A percentile compares a stretch with the other conserved stretches of the same genome.
phyloP scores from a whole-genome alignment of 2,329 filamentous ascomycete species.

The Trichoderma simmonsii region DNA sequence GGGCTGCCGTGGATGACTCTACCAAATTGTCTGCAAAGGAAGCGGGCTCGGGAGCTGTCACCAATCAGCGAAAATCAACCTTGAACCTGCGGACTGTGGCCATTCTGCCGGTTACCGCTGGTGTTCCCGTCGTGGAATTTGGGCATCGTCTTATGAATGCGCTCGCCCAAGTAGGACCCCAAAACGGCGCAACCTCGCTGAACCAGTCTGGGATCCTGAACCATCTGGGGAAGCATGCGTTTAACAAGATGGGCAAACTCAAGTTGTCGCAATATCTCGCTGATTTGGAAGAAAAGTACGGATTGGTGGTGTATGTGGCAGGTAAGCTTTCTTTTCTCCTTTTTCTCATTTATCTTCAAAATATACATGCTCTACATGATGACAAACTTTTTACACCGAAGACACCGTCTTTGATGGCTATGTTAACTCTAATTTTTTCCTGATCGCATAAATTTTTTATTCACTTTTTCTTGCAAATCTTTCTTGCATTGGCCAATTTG shows the following conservation, averaged over 20 bases:
- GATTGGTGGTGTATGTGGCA: slow-evolving; percentile 90
- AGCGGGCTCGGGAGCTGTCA: slow-evolving; percentile 52
- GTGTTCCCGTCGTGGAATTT: slow-evolving; percentile 93
- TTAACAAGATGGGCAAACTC: slow-evolving; percentile 94
- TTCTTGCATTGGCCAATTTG: slow-evolving; percentile 17
- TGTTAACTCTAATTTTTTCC: slow-evolving; percentile 68
- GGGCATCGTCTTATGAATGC: slow-evolving; percentile 85
- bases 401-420: slow-evolving; percentile 53
- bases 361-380: slow-evolving; percentile 40
- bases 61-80: slow-evolving; percentile 69
- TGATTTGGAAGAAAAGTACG: slow-evolving; percentile 95
- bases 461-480: neutral
- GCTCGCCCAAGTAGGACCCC: slow-evolving; percentile 80
- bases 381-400: slow-evolving; percentile 47
- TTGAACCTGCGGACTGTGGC: slow-evolving; percentile 91
- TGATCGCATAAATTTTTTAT: slow-evolving; percentile 38
- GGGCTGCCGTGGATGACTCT: slow-evolving; percentile 79
- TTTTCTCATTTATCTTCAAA: neutral
- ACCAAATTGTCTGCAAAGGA: slow-evolving; percentile 65
- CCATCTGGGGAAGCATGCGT: slow-evolving; percentile 91
- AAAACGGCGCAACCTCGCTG: slow-evolving; percentile 85
- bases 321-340: slow-evolving; percentile 44
- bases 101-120: slow-evolving; percentile 83
- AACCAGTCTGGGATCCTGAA: slow-evolving; percentile 94
- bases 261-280: slow-evolving; percentile 95